phyloP scores from a whole-genome alignment of 2,329 filamentous ascomycete genomes.

The Diaporthe ilicicola region DNA sequence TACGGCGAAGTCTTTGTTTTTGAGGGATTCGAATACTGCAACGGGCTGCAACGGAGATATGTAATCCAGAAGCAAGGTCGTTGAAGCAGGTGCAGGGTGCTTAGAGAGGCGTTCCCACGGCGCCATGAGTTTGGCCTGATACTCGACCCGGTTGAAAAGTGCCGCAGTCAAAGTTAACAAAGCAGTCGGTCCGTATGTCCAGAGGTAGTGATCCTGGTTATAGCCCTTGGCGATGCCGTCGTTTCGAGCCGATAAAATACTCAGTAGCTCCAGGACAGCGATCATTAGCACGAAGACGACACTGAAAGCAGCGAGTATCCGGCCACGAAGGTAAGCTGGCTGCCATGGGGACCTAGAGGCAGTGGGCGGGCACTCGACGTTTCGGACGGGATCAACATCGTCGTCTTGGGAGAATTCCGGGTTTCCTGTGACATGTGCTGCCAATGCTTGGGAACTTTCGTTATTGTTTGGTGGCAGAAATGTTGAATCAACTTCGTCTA shows the following conservation, averaged over 20 bases:
- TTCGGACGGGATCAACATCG: too few relatives aligned
- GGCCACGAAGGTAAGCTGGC: not conserved
- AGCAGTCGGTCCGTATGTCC: conserved; percentile 47
- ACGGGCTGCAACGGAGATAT: conserved; percentile 37
- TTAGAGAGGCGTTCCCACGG: conserved; percentile 48
- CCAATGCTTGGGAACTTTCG: too few relatives aligned
- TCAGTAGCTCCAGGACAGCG: not conserved
- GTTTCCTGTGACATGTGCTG: too few relatives aligned
- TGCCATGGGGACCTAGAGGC: too few relatives aligned
- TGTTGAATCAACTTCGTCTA: too few relatives aligned
- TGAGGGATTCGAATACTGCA: conserved; percentile 41
- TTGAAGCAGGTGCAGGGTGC: conserved; percentile 40
- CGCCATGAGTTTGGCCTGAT: conserved; percentile 47
- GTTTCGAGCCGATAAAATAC: not conserved
- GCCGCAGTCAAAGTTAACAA: conserved; percentile 45
- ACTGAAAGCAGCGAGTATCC: not conserved
- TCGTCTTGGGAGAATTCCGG: too few relatives aligned
- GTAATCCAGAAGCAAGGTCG: conserved; percentile 48
- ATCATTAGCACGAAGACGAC: not conserved
- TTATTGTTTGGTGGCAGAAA: too few relatives aligned
- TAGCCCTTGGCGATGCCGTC: not conserved
- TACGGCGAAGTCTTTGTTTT: conserved; percentile 47
- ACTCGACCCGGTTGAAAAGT: conserved; percentile 49
- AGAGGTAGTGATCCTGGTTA: conserved; percentile 42
- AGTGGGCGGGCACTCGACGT: too few relatives aligned